Percentiles rank a stretch among this genome's conserved stretches.
Evolutionary conservation across 1,284 basidiomycete species (phyloP).

Genomic region (Ustilago sp.): DNA sequence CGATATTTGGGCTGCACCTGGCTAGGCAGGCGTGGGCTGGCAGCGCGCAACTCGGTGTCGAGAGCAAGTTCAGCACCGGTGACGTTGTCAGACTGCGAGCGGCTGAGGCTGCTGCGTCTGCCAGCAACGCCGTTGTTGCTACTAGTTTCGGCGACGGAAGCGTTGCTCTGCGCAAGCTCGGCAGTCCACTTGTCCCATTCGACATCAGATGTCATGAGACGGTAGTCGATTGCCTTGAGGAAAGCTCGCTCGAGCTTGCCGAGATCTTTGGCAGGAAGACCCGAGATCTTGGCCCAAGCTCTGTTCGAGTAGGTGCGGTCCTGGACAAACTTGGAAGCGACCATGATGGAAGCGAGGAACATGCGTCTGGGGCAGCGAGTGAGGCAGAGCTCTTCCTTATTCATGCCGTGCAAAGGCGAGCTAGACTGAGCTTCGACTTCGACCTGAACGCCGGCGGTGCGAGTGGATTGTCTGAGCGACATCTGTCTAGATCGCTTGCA

Average conservation of each 20-base stretch:
- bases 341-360: conserved; percentile 86
- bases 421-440: conserved; percentile 24
- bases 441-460: conserved; percentile 18
- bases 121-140: background rate
- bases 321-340: conserved; percentile 90
- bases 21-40: conserved; percentile 31
- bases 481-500: conserved; percentile 26
- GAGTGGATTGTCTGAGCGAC: conserved; percentile 29
- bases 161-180: conserved; percentile 40
- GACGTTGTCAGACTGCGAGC: conserved; percentile 52
- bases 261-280: conserved; percentile 70
- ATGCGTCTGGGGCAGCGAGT: conserved; percentile 80
- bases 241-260: conserved; percentile 71
- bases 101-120: conserved; percentile 35
- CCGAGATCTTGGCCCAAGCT: conserved; percentile 83
- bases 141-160: conserved; percentile 5
- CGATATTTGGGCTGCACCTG: conserved; percentile 48
- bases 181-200: conserved; percentile 64
- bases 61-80: conserved; percentile 34
- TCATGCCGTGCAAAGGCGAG: conserved; percentile 42
- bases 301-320: conserved; percentile 89
- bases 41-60: conserved; percentile 49
- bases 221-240: conserved; percentile 70
- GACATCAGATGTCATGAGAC: conserved; percentile 67
- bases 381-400: conserved; percentile 38